Conservation (phyloP, 495 filamentous ascomycete genomes). For the Elaphomyces granulatus region DNA sequence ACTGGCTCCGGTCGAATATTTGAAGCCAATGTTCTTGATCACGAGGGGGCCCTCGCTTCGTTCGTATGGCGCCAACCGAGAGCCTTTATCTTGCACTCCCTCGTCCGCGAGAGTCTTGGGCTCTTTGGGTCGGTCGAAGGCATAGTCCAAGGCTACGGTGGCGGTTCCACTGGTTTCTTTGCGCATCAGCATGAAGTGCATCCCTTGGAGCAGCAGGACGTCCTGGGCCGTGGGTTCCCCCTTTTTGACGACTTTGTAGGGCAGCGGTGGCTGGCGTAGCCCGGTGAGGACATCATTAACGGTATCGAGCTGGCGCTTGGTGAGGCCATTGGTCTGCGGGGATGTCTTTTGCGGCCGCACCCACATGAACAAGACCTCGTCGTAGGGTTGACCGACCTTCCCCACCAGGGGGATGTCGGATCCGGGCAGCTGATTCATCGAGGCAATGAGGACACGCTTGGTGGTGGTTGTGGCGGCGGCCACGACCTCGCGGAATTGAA, state of each 20-base stretch:
- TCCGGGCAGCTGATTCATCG: constrained; percentile 7
- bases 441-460: constrained; percentile 10
- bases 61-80: too few relatives aligned
- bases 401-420: constrained; percentile 23
- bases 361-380: constrained; percentile 25
- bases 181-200: constrained; percentile 18
- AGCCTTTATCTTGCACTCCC: too few relatives aligned
- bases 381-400: constrained; percentile 21
- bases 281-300: constrained; percentile 13
- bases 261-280: constrained; percentile 1
- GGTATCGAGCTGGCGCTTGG: constrained; percentile 3
- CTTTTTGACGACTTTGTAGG: too few relatives aligned
- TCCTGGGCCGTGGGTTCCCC: too few relatives aligned
- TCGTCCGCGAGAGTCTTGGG: too few relatives aligned
- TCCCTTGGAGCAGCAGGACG: constrained; percentile 13
- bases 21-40: constrained; percentile 21
- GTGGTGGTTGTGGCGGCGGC: constrained; percentile 1
- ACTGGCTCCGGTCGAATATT: constrained; percentile 19
- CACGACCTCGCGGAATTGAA: not conserved
- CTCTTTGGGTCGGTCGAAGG: too few relatives aligned
- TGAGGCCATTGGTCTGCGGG: constrained; percentile 1
- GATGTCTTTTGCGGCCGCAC: constrained; percentile 15
- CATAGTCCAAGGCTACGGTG: constrained; percentile 18
- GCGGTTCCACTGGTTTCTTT: constrained; percentile 3
- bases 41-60: constrained; percentile 9